phyloP scores from a whole-genome alignment of 805 yeast species.

The Danielozyma ontarioensis region DNA sequence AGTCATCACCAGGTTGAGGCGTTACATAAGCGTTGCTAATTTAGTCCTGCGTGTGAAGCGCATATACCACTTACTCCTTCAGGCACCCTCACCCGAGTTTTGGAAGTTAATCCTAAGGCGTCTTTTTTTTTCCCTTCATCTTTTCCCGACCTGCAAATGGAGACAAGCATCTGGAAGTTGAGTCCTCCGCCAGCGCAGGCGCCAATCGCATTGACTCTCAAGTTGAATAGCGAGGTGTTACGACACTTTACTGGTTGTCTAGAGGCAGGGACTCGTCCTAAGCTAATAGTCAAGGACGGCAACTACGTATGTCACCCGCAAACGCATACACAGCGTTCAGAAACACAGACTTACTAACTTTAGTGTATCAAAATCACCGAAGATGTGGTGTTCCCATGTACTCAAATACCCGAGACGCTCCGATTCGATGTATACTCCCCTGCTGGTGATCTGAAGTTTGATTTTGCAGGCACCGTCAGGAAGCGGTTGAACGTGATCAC shows the following conservation, averaged over 20 bases:
- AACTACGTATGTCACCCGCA: slow-evolving; percentile 20
- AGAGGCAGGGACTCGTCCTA: slow-evolving; percentile 15
- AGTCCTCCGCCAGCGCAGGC: slow-evolving; percentile 2
- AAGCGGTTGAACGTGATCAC: slow-evolving; percentile 26
- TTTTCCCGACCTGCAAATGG: too few relatives aligned
- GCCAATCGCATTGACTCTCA: slow-evolving; percentile 23
- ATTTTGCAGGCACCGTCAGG: slow-evolving; percentile 27
- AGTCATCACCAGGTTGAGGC: too few relatives aligned
- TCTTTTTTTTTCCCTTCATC: too few relatives aligned
- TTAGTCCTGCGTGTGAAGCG: too few relatives aligned
- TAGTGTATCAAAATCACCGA: slow-evolving; percentile 27
- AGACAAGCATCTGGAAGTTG: background rate
- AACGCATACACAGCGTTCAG: too few relatives aligned
- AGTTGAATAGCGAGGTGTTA: slow-evolving; percentile 23
- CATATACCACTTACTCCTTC: too few relatives aligned
- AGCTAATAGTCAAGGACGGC: slow-evolving; percentile 34
- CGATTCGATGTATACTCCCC: slow-evolving; percentile 29
- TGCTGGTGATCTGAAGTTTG: slow-evolving; percentile 4
- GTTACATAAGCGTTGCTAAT: too few relatives aligned
- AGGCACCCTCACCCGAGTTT: too few relatives aligned
- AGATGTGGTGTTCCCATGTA: slow-evolving; percentile 25
- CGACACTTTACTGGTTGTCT: slow-evolving; percentile 17
- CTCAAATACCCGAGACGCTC: slow-evolving; percentile 27
- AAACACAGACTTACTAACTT: slow-evolving; percentile 12
- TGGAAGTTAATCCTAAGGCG: too few relatives aligned